Base-by-base conservation (phyloP, 2,329 filamentous ascomycete genomes). In the Botrytis elliptica region DNA sequence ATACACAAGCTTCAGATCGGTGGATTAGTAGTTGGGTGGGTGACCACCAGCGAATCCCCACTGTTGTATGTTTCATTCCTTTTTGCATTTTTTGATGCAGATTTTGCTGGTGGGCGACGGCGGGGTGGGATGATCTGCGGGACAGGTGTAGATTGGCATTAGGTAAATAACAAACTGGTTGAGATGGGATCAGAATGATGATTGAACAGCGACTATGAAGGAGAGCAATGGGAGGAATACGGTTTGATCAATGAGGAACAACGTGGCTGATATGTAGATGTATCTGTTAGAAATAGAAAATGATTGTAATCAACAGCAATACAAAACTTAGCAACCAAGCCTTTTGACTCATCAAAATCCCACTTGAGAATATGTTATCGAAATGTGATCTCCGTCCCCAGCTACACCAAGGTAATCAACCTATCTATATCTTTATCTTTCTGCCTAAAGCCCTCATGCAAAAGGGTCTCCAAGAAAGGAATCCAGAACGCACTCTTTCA, bases 11-110 rank as follows among this genome's bases (percentile, higher is more conserved):
- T 62, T 62, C 59, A 62, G 59, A 62, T 62, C 59, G 33, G 59
- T 62, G 59, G 59, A 62, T 62, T 62, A 62, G 59, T 62, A 62
- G 59, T 62, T 62, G 59, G 59, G 59, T 62, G 59, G 59, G 59
- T 62, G 59, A 60, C 33, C 59, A 60, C 36, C 36, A 62, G 33
- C 33, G 33, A 33, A 33, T 33, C 33, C 33, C 33, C 33, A 33
- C 33, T 33, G 38, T 38, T 57, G 55, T 60, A 60, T 60, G 29
- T 36, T 10, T 33, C 0, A 38, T 5, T 22, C 3, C 4, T 4
- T 40, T 62, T 62, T 62, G 22, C 36, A 8, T 16, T n/a, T 62
- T 60, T 62, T 9, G 12, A 8, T 25, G 36, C 59, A 57, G 52
- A 25, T 62, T 40, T 62, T 62, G 25, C 25, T 3, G 36, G 59